Conservation (phyloP, 2,329 filamentous ascomycete genomes). For the Aspergillus hiratsukae region DNA sequence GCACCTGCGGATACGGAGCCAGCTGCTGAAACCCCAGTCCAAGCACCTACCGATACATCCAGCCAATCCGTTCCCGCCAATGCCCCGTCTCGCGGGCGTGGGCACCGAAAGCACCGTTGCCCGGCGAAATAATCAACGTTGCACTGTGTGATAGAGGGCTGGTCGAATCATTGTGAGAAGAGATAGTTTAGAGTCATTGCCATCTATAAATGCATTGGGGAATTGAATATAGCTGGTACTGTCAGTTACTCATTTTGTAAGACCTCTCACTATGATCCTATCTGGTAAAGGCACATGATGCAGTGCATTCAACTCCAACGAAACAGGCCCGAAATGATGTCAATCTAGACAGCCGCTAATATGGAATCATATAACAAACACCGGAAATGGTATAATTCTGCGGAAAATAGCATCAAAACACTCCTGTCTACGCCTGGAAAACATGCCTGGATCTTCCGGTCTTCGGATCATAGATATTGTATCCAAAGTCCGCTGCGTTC, state of each 20-base stretch:
- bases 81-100: not conserved
- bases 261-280: not conserved
- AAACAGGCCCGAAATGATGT: not conserved
- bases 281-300: not conserved
- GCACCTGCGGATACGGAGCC: too few relatives aligned
- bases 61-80: too few relatives aligned
- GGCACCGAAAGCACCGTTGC: not conserved
- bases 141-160: too few relatives aligned
- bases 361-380: not conserved
- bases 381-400: not conserved
- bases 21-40: too few relatives aligned
- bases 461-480: conserved; percentile 24
- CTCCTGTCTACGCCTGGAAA: not conserved
- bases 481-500: conserved; percentile 31
- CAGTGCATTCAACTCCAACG: not conserved
- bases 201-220: not conserved
- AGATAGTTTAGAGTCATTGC: not conserved
- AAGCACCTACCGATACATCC: not conserved
- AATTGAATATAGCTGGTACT: not conserved
- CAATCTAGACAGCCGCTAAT: not conserved
- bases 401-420: too few relatives aligned
- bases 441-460: not conserved
- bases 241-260: too few relatives aligned
- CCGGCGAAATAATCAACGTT: not conserved
- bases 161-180: not conserved